Conservation (phyloP, 2,329 filamentous ascomycete species). For the Stemphylium lycopersici region DNA sequence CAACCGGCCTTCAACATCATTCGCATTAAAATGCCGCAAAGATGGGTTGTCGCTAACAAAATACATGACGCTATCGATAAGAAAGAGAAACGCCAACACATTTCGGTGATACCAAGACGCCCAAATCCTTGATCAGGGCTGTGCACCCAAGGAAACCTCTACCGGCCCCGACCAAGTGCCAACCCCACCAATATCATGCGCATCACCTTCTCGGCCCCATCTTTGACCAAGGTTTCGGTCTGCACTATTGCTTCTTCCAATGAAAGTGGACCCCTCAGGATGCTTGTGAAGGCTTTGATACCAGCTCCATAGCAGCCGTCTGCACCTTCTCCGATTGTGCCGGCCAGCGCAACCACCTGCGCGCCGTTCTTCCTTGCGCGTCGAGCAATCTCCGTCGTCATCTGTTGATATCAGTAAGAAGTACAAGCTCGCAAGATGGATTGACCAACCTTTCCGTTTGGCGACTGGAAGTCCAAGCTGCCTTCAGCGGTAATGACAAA, state of each 20-base stretch:
- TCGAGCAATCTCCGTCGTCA: slow-evolving; percentile 59
- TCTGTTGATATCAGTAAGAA: slow-evolving; percentile 38
- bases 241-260: slow-evolving; percentile 45
- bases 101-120: slow-evolving; percentile 9
- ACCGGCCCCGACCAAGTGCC: slow-evolving; percentile 26
- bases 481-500: slow-evolving; percentile 62
- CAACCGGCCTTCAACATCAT: too few relatives aligned
- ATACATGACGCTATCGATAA: background rate
- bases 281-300: slow-evolving; percentile 48
- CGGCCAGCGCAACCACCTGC: slow-evolving; percentile 52
- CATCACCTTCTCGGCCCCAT: slow-evolving; percentile 47
- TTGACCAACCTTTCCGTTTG: slow-evolving; percentile 48
- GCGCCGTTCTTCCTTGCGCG: slow-evolving; percentile 55
- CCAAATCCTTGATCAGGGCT: slow-evolving; percentile 6
- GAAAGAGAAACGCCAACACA: background rate
- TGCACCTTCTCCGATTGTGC: slow-evolving; percentile 39
- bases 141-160: slow-evolving; percentile 6
- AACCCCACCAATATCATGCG: slow-evolving; percentile 48
- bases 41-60: background rate
- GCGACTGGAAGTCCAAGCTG: slow-evolving; percentile 59
- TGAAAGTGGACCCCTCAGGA: slow-evolving; percentile 42
- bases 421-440: background rate
- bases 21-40: too few relatives aligned
- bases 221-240: slow-evolving; percentile 43
- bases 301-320: slow-evolving; percentile 36